Evolutionary conservation across 2,329 filamentous ascomycete genomes (phyloP).

Genomic region (Hymenoscyphus infarciens): DNA sequence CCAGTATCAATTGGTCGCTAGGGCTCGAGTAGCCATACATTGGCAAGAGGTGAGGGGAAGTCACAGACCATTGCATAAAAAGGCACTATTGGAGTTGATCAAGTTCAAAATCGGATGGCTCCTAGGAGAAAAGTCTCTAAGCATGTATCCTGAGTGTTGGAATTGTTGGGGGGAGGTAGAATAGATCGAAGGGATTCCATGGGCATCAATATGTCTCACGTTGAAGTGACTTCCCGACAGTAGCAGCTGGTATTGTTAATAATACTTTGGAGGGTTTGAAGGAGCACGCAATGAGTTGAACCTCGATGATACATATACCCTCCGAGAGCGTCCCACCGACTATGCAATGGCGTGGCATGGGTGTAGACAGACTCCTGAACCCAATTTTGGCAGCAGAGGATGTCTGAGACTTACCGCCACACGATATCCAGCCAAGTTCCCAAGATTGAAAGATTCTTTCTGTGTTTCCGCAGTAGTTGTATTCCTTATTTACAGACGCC

Average conservation of each 20-base stretch:
- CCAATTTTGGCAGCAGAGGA: no score
- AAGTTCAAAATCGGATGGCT: background rate
- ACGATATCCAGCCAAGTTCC: background rate
- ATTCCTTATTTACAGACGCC: conserved; percentile 33
- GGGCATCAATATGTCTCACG: background rate
- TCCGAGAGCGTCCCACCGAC: background rate
- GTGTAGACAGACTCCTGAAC: background rate
- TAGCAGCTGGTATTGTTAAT: background rate
- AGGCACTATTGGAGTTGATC: background rate
- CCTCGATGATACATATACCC: background rate
- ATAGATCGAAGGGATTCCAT: no score
- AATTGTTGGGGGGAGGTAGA: background rate
- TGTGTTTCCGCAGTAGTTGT: conserved; percentile 6
- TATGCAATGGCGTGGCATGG: background rate
- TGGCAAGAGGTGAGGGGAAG: background rate
- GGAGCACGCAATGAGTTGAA: background rate
- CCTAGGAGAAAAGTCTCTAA: background rate
- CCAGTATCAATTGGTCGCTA: background rate
- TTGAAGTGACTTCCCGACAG: background rate
- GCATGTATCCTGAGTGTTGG: background rate
- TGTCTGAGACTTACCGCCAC: background rate
- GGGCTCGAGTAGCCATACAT: background rate
- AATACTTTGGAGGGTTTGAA: background rate
- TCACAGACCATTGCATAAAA: no score
- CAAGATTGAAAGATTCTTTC: background rate